Conservation (phyloP, 139 green algal species). For the Trebouxia sp. region DNA sequence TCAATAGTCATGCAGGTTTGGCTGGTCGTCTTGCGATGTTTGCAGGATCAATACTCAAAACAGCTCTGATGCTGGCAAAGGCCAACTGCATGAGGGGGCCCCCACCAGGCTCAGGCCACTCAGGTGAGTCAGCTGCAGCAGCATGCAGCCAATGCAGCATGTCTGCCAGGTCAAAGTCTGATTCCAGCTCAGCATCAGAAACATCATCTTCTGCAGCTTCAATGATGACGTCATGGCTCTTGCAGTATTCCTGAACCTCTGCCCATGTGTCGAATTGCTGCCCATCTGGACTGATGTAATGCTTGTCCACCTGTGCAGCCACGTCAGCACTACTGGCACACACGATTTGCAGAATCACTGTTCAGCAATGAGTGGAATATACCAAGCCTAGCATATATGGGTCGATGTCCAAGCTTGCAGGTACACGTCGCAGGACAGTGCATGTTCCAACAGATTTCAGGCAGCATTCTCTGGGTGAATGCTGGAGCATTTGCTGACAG, state of each 20-base stretch:
- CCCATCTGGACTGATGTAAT: not conserved
- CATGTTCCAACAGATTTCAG: too few relatives aligned
- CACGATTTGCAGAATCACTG: too few relatives aligned
- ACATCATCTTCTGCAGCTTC: not conserved
- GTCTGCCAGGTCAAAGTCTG: slow-evolving; percentile 1
- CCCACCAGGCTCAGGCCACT: not conserved
- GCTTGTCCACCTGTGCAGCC: not conserved
- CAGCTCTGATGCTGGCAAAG: not conserved
- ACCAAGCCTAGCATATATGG: too few relatives aligned
- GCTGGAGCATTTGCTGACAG: too few relatives aligned
- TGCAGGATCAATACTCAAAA: not conserved
- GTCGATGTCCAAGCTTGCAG: too few relatives aligned
- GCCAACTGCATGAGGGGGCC: slow-evolving; percentile 1
- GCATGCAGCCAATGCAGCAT: slow-evolving; percentile 10
- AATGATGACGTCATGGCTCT: not conserved
- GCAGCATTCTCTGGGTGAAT: too few relatives aligned
- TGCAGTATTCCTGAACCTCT: not conserved
- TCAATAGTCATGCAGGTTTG: not conserved
- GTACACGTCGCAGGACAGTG: too few relatives aligned
- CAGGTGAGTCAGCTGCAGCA: not conserved
- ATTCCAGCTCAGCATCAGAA: slow-evolving; percentile 1
- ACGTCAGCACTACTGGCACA: not conserved
- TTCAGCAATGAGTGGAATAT: too few relatives aligned
- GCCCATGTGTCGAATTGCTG: slow-evolving; percentile 1
- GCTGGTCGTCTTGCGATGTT: not conserved